Evolutionary conservation across 345 rosid genomes (phyloP), one percentile per base, ranked within the genome.

Genomic region (Lumnitzera littorea): DNA sequence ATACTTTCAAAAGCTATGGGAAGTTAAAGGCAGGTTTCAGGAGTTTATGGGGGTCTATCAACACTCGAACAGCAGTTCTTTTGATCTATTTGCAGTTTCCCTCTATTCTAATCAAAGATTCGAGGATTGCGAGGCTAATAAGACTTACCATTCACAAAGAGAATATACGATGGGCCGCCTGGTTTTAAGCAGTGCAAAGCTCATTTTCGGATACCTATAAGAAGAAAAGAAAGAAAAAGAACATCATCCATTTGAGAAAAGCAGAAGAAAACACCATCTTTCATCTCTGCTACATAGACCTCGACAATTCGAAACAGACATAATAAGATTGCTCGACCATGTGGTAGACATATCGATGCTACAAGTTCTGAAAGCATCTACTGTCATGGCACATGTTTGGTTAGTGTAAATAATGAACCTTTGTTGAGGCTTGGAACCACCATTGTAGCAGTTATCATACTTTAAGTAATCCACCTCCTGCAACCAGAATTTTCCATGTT

Each of bases 131-230:
- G 59, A 62, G 61, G 54, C 64, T 50, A 66, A 70, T 16, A 56
- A 57, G 12, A 63, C 4, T 46, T 75, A 78, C 84, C 86, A 84
- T 70, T 84, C 86, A 41, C 86, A 84, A 46, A 84, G 9, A 3
- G 84, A 73, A 58, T 47, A 81, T 50, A 73, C 76, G 31, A 84
- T 79, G 8, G 76, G 73, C 13, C 75, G 63, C 17, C 80, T 78
- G 3, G 71, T 74, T 17, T 72, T 73, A 13, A 24, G 61, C 61
- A 84, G 64, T 9, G 86, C 89, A 51, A 46, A 66, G 66, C 84
- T 77, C 86, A 81, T 84, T 51, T 52, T 64, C 16, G 70, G 70
- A 58, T 77, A 76, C 61, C 89, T 80, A 68, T 24, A 60, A 55
- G 52, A 13, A 29, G 55, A 24, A 53, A 50, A 51, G 55, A 20